Base-by-base conservation (phyloP, 345 rosid species). In the Eucalyptus lansdowneana region DNA sequence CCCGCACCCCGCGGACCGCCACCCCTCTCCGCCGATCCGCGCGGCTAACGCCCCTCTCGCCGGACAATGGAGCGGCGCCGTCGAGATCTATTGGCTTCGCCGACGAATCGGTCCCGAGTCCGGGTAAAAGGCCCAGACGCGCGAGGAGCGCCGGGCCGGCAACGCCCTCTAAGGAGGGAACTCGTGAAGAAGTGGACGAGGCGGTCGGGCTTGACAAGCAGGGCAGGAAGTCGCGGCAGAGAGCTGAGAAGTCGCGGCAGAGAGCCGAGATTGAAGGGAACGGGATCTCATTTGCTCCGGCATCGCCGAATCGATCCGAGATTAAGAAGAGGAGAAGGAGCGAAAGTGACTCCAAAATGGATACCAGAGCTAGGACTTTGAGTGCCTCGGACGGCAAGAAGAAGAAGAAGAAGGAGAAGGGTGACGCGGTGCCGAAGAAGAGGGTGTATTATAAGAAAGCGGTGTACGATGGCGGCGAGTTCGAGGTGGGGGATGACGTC, bases 401-500 rank as follows among this genome's bases (percentile, higher is more conserved):
- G 86, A 87, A 89, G 88, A 67, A 49, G 42, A 72, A 69, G 86
- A 87, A 90, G 88, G 94, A 90, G 92, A 92, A 86, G 47, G 72
- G 58, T 6, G 47, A 27, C 22, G 58, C 29, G 22, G 88, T 2
- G 47, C 42, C 24, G 31, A 90, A 83, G 62, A 92, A 92, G 89
- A 92, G 96, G 92, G 96, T 96, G 13, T 94, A 94, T 80, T 97
- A 93, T 87, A 96, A 90, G 91, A 96, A 93, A 91, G 97, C 94
- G 60, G 95, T 93, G 86, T 96, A 92, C 86, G 98, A 98, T 49
- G 98, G 92, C 10, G 95, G 92, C 21, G 96, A 95, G 54, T 98
- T 97, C 80, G 95, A 90, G 92, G 92, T 96, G 51, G 99, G 97
- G 3, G 97, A 96, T 87, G 97, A 93, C 90, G 98, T 96, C 87